Base-by-base conservation (phyloP, 2,329 filamentous ascomycete genomes). In the Didymella keratinophila region DNA sequence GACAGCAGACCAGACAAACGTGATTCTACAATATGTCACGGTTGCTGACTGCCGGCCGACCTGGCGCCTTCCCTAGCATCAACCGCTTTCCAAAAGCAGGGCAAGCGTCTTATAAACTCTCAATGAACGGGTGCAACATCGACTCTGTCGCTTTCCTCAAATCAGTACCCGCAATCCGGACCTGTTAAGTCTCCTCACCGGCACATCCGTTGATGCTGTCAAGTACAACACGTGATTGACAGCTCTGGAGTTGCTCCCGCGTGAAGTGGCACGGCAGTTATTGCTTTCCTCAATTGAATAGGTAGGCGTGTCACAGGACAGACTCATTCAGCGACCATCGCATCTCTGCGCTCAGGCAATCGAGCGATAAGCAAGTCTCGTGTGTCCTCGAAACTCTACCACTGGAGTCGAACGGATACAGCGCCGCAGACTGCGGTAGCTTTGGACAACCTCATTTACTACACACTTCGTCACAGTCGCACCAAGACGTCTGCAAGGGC, bases 401-500 rank as follows among this genome's bases (percentile, higher is more conserved):
- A 58, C 28, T 32, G 25, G 37, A 12, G 7, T 36, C 4, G 20
- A 8, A n/a, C 23, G 43, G 41, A 45, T 25, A 46, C 25, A n/a
- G n/a, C 23, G 32, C 41, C 32, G 36, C 10, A 16, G 14, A 6
- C 20, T 11, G 36, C 1, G n/a, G 14, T 21, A 32, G 20, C 18
- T 39, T n/a, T 32, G 20, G 7, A 41, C 21, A 14, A 39, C 5
- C 16, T 23, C n/a, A 23, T 25, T 21, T 27, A 42, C 20, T 10
- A 32, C 20, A 14, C 16, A 20, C 6, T 46, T 34, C 21, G 45
- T 50, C 42, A 59, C 30, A 41, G 60, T 66, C 41, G 43, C 32
- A 66, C 63, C 44, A n/a, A 23, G 49, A 10, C 18, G 39, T 42
- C 55, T 64, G 53, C 58, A 62, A 62, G 61, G 60, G 56, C 37